These are phyloP conservation scores for Hericium rajendrae DNA, from an alignment of 768 basidiomycete species.

Conservation along the genomic window DNA sequence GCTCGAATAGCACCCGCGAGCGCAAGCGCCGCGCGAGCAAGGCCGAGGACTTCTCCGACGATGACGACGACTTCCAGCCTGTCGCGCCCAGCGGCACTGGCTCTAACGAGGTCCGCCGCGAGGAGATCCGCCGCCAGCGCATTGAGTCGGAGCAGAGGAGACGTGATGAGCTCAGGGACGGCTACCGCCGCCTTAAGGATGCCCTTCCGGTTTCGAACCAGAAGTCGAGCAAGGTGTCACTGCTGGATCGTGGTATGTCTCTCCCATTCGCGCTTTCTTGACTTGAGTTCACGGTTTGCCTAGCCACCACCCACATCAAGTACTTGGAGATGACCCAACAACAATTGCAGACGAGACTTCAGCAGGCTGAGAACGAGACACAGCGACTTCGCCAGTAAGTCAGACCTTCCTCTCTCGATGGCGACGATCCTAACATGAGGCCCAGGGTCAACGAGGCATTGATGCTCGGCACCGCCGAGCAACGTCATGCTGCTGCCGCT, in stretches of 20 bases:
- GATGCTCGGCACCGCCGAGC: constrained; percentile 78
- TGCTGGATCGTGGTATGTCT: constrained; percentile 67
- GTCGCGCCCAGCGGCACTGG: constrained; percentile 27
- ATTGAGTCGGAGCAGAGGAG: constrained; percentile 91
- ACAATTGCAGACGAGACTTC: constrained; percentile 66
- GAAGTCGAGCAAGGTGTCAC: constrained; percentile 86
- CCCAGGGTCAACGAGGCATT: constrained; percentile 75
- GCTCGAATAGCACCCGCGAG: constrained; percentile 32
- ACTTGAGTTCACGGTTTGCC: constrained; percentile 23
- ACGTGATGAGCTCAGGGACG: constrained; percentile 87
- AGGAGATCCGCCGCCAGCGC: constrained; percentile 85
- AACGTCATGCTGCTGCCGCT: constrained; percentile 50
- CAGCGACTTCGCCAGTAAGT: constrained; percentile 60
- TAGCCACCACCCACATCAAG: constrained; percentile 71
- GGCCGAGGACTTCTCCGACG: constrained; percentile 58
- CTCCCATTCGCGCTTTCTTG: constrained; percentile 3
- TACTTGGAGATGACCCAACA: constrained; percentile 75
- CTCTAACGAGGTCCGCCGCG: constrained; percentile 63
- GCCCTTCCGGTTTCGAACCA: constrained; percentile 84
- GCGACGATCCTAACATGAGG: too few relatives aligned
- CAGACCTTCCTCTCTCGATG: too few relatives aligned
- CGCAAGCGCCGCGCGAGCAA: constrained; percentile 33
- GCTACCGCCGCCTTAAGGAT: constrained; percentile 85
- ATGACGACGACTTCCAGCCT: constrained; percentile 68
- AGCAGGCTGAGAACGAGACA: constrained; percentile 73